Conservation (phyloP, 768 basidiomycete genomes). For the Crepidotus variabilis region DNA sequence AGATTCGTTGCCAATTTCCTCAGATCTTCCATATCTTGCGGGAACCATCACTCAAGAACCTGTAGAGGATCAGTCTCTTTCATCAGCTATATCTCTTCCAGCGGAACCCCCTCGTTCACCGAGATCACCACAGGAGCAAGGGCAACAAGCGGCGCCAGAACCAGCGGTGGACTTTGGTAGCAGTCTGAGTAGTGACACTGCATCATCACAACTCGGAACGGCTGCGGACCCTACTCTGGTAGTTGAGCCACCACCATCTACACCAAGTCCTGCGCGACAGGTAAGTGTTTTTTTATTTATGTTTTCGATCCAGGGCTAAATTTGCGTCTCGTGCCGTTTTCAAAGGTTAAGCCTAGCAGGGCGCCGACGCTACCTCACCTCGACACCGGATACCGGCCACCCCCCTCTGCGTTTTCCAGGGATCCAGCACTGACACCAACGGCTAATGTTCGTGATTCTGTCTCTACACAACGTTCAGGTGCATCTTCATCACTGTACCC, state of each 20-base stretch:
- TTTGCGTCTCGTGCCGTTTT: constrained; percentile 13
- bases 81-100: constrained; percentile 9
- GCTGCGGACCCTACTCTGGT: constrained; percentile 28
- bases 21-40: constrained; percentile 33
- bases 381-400: constrained; percentile 30
- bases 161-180: constrained; percentile 15
- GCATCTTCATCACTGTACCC: constrained; percentile 80
- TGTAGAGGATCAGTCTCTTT: constrained; percentile 9
- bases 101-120: constrained; percentile 21
- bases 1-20: constrained; percentile 15
- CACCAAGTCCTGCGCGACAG: constrained; percentile 25
- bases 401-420: constrained; percentile 46
- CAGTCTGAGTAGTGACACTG: constrained; percentile 23
- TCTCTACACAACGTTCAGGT: constrained; percentile 61
- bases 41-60: constrained; percentile 22
- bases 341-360: constrained; percentile 30
- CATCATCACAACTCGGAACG: constrained; percentile 18
- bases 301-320: constrained; percentile 8
- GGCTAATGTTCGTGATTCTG: constrained; percentile 47
- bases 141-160: constrained; percentile 12
- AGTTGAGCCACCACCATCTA: constrained; percentile 19
- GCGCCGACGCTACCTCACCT: constrained; percentile 27
- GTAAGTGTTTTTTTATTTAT: constrained; percentile 27
- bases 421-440: constrained; percentile 41
- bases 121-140: constrained; percentile 21